Base-by-base conservation (phyloP, 441 rosid genomes). In the Syzygium syzygioides region DNA sequence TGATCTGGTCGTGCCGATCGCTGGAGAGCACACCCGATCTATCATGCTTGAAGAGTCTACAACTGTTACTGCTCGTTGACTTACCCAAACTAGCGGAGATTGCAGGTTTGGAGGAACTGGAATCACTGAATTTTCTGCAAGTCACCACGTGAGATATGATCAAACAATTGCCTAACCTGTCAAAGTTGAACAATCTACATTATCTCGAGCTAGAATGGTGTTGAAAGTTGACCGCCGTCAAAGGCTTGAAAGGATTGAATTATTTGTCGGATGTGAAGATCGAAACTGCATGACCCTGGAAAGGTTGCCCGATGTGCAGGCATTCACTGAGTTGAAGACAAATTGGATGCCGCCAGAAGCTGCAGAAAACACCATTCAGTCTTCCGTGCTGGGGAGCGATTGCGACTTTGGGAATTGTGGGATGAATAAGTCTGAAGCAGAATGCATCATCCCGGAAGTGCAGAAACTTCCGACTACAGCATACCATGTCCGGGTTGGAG, bases 31-130 rank as follows among this genome's bases (percentile, higher is more conserved):
- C n/a, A 15, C 64, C 4, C 0, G 1, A 59, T 59, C 4, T 59
- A 2, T 26, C 2, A 0, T 3, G 1, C 15, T 59, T 59, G 64
- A 59, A 59, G 15, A 59, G 64, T 1, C 64, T 59, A 4, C 30
- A 26, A 59, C 15, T 26, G 17, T 59, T 59, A 59, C 7, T 0
- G 15, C 15, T 59, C 1, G 0, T 0, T 26, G 64, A 12, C 30
- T 59, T 59, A 1, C 15, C 7, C 0, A 0, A 12, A 5, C 7
- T 59, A 1, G 3, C 0, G 0, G 64, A 59, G 30, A 26, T 26
- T 59, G 30, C 15, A 26, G 15, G 64, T 59, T 12, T 59, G 64
- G 64, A 30, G 15, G 30, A 59, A 0, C 0, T 59, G 15, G 64
- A 59, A 26, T 26, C 64, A 26, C 15, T 59, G 15, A 26, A 11